Percentiles rank a stretch among this genome's conserved stretches.
Evolutionary conservation across 345 rosid genomes (phyloP).

Genomic region (Gossypioides kirkii): DNA sequence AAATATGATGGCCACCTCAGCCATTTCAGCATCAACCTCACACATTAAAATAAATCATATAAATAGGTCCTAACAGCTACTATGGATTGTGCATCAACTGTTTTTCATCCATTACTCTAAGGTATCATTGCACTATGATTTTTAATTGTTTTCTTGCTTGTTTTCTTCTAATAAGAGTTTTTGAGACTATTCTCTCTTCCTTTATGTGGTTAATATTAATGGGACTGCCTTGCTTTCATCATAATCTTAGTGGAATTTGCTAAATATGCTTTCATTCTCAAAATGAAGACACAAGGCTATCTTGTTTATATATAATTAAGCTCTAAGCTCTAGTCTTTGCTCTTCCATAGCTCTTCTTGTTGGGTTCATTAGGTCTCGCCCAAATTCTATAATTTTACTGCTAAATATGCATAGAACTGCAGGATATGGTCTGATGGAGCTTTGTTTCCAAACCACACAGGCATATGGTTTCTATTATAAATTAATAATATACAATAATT

Average conservation of each 20-base stretch:
- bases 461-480: too few species aligned
- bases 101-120: conserved; percentile 8
- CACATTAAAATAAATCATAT: conserved; percentile 11
- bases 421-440: background rate
- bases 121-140: conserved; percentile 13
- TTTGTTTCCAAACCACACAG: too few species aligned
- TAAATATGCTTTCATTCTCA: conserved; percentile 19
- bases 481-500: too few species aligned
- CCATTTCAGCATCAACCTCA: conserved; percentile 11
- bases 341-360: conserved; percentile 15
- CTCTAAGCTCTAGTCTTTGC: background rate
- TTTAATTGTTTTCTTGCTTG: background rate
- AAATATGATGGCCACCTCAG: conserved; percentile 45
- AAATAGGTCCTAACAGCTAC: conserved; percentile 18
- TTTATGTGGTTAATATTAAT: conserved; percentile 23
- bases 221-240: conserved; percentile 28
- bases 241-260: conserved; percentile 14
- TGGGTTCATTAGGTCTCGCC: conserved; percentile 28
- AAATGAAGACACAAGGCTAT: background rate
- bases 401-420: background rate
- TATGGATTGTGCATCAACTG: conserved; percentile 19
- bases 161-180: background rate
- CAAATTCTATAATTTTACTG: background rate
- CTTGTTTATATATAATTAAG: conserved; percentile 14
- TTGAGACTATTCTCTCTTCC: conserved; percentile 12